Conservation (phyloP, 1,139 yeast genomes). For the Hansenula sp. region DNA sequence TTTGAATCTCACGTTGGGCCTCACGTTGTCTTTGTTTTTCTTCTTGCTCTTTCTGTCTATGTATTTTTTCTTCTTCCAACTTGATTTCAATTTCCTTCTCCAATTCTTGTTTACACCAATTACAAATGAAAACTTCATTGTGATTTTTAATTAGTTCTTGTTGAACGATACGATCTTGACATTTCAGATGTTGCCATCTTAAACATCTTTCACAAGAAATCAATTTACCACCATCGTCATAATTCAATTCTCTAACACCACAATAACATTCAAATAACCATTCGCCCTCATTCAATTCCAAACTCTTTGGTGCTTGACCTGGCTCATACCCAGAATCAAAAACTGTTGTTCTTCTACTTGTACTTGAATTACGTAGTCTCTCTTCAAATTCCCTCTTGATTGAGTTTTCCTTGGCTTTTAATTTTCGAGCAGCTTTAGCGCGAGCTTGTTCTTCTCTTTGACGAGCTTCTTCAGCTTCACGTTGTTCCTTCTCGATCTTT, state of each 20-base stretch:
- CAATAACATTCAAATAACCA: slow-evolving; percentile 40
- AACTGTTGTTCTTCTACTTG: slow-evolving; percentile 15
- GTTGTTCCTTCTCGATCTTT: slow-evolving; percentile 27
- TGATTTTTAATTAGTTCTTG: slow-evolving; percentile 21
- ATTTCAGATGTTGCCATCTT: slow-evolving; percentile 39
- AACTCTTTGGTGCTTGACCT: slow-evolving; percentile 5
- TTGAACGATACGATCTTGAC: slow-evolving; percentile 26
- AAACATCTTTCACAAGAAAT: slow-evolving; percentile 35
- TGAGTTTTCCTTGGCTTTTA: slow-evolving; percentile 18
- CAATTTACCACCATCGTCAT: slow-evolving; percentile 34
- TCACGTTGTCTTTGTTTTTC: slow-evolving; percentile 20
- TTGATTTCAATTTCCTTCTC: slow-evolving; percentile 18
- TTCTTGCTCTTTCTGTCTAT: slow-evolving; percentile 15
- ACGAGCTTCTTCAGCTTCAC: slow-evolving; percentile 22
- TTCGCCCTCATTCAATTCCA: slow-evolving; percentile 21
- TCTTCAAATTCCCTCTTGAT: slow-evolving; percentile 21
- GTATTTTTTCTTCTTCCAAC: slow-evolving; percentile 16
- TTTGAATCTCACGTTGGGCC: slow-evolving; percentile 15
- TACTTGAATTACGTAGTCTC: slow-evolving; percentile 14
- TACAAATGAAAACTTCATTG: slow-evolving; percentile 22
- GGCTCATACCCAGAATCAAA: slow-evolving; percentile 1
- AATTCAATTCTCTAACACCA: slow-evolving; percentile 34
- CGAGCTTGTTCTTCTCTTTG: slow-evolving; percentile 19
- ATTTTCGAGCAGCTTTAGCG: slow-evolving; percentile 18
- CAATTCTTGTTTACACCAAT: slow-evolving; percentile 23